Conservation (phyloP, 2,329 filamentous ascomycete genomes). For the Hyphodiscus sp. region DNA sequence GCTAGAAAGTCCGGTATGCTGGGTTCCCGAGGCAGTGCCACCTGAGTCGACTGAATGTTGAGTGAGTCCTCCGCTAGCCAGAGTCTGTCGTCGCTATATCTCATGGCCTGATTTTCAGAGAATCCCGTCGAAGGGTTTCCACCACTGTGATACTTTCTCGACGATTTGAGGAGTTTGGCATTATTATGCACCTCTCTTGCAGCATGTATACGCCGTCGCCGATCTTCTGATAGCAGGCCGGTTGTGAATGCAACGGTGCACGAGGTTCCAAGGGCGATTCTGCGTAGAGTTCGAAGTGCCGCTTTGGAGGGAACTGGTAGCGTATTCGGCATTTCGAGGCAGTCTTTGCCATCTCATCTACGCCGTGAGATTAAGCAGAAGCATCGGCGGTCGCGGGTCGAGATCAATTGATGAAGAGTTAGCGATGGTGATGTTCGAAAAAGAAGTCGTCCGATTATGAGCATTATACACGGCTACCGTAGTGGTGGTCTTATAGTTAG, state of each 20-base stretch:
- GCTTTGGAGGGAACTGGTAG: slow-evolving; percentile 48
- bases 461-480: background rate
- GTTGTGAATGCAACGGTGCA: slow-evolving; percentile 42
- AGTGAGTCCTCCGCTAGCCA: slow-evolving; percentile 11
- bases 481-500: too few species aligned
- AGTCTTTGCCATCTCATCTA: slow-evolving; percentile 18
- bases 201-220: slow-evolving; percentile 46
- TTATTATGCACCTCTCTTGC: slow-evolving; percentile 45
- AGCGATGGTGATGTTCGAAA: background rate
- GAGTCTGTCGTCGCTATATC: slow-evolving; percentile 15
- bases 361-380: background rate
- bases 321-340: slow-evolving; percentile 29
- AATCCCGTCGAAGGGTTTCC: slow-evolving; percentile 18
- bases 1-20: background rate
- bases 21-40: background rate
- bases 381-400: background rate
- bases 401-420: background rate
- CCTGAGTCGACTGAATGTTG: background rate
- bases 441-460: background rate
- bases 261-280: slow-evolving; percentile 49
- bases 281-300: slow-evolving; percentile 48
- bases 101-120: slow-evolving; percentile 20
- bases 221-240: slow-evolving; percentile 47
- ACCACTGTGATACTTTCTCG: slow-evolving; percentile 33
- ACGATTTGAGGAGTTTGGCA: slow-evolving; percentile 43